A percentile compares a stretch with the other conserved stretches of the same genome.
Evolutionary conservation across 2,329 filamentous ascomycete genomes (phyloP).

Genomic region (Amesomyces nigricolor): DNA sequence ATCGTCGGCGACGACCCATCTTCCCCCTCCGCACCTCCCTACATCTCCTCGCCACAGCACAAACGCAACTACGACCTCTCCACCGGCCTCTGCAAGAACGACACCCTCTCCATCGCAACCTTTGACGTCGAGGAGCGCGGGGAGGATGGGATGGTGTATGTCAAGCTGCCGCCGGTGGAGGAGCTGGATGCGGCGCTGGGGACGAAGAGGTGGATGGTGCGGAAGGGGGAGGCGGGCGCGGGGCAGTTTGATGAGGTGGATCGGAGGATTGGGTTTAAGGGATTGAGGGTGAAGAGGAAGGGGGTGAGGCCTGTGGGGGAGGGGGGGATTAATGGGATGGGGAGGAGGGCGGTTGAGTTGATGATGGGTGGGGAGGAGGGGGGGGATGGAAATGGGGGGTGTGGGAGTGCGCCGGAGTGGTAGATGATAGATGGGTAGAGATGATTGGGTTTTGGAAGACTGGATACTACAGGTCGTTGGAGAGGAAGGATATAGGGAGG

Average conservation of each 20-base stretch:
- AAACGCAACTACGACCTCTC: constrained; percentile 82
- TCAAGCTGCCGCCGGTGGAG: constrained; percentile 72
- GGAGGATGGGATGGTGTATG: constrained; percentile 67
- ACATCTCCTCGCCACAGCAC: constrained; percentile 81
- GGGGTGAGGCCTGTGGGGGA: constrained; percentile 34
- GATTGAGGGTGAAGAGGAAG: constrained; percentile 39
- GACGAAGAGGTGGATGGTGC: constrained; percentile 72
- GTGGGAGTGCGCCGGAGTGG: constrained; percentile 45
- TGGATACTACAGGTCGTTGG: no score
- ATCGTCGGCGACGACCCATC: constrained; percentile 62
- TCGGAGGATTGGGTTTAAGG: constrained; percentile 40
- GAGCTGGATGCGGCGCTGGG: constrained; percentile 76
- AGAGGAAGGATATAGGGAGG: neutral
- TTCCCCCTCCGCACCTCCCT: constrained; percentile 45
- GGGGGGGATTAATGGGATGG: constrained; percentile 22
- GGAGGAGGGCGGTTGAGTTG: constrained; percentile 33
- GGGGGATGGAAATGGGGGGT: constrained; percentile 31
- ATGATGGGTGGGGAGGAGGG: constrained; percentile 27
- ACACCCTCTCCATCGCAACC: constrained; percentile 71
- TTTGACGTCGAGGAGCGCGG: constrained; percentile 68
- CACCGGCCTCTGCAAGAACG: constrained; percentile 68
- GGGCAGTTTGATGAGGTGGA: constrained; percentile 42
- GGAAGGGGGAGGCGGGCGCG: constrained; percentile 57
- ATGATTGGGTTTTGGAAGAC: neutral
- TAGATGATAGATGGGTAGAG: constrained; percentile 23